phyloP scores from a whole-genome alignment of 2,329 filamentous ascomycete species.

The Diaporthe helianthi region DNA sequence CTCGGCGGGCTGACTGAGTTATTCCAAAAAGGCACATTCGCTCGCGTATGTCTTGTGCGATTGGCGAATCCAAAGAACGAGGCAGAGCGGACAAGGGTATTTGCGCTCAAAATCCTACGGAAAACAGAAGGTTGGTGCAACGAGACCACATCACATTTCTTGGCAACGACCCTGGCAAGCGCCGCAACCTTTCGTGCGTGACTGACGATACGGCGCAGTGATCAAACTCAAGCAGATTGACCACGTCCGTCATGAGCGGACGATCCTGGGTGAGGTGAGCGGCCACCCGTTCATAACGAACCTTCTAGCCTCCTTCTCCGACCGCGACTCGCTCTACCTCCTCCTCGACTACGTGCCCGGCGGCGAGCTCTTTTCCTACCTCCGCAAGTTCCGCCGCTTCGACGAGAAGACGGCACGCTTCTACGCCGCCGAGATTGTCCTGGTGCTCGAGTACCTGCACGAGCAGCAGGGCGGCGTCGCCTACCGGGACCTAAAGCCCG shows the following conservation, averaged over 20 bases:
- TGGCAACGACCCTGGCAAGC: constrained; percentile 23
- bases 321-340: constrained; percentile 81
- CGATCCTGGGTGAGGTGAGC: constrained; percentile 77
- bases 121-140: constrained; percentile 59
- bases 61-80: constrained; percentile 58
- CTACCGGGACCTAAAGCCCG: constrained; percentile 82
- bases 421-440: constrained; percentile 83
- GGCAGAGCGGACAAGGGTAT: constrained; percentile 70
- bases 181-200: background rate
- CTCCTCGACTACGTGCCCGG: constrained; percentile 84
- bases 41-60: constrained; percentile 79
- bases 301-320: constrained; percentile 80
- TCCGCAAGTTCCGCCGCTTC: constrained; percentile 79
- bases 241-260: constrained; percentile 84
- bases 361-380: constrained; percentile 84
- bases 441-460: constrained; percentile 82
- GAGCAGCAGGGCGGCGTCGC: constrained; percentile 79
- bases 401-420: constrained; percentile 80
- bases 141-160: background rate
- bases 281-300: constrained; percentile 86
- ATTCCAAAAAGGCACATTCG: constrained; percentile 71
- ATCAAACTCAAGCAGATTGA: constrained; percentile 87
- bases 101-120: constrained; percentile 80
- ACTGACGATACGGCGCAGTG: constrained; percentile 52
- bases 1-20: constrained; percentile 18